Evolutionary conservation across 495 filamentous ascomycete genomes (phyloP).

Genomic region (Penicillium nucicola): DNA sequence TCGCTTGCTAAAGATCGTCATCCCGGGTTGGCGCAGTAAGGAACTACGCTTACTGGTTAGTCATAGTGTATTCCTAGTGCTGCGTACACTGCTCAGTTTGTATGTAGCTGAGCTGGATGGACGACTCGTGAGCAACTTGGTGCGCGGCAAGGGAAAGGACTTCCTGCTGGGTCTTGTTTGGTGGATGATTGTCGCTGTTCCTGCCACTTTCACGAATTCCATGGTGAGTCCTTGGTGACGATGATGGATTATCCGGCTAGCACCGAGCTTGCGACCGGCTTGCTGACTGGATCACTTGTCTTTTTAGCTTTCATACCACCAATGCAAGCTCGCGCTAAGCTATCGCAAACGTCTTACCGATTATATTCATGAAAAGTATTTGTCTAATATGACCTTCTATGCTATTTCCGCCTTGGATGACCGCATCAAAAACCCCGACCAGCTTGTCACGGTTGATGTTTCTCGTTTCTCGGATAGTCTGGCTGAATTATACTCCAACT

Average conservation of each 20-base stretch:
- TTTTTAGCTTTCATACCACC: slow-evolving; percentile 85
- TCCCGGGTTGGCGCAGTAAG: slow-evolving; percentile 85
- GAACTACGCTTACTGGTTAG: slow-evolving; percentile 81
- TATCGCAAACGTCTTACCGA: slow-evolving; percentile 90
- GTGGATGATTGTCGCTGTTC: slow-evolving; percentile 99
- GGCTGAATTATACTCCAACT: slow-evolving; percentile 92
- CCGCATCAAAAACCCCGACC: slow-evolving; percentile 97
- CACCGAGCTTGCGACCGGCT: slow-evolving; percentile 8
- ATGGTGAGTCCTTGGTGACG: slow-evolving; percentile 64
- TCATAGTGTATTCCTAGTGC: slow-evolving; percentile 83
- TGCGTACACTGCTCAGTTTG: slow-evolving; percentile 85
- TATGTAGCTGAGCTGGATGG: slow-evolving; percentile 97
- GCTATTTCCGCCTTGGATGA: slow-evolving; percentile 93
- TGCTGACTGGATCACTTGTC: slow-evolving; percentile 7
- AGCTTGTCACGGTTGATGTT: slow-evolving; percentile 94
- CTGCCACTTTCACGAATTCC: slow-evolving; percentile 97
- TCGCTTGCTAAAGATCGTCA: slow-evolving; percentile 76
- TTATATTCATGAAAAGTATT: slow-evolving; percentile 88
- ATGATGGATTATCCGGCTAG: neutral
- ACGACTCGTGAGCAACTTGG: slow-evolving; percentile 81
- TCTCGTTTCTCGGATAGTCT: slow-evolving; percentile 93
- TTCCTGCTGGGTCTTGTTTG: slow-evolving; percentile 87
- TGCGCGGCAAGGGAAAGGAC: slow-evolving; percentile 86
- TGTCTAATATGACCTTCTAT: slow-evolving; percentile 97
- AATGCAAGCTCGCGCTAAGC: slow-evolving; percentile 87